Base-by-base conservation (phyloP, 148 eudicot species). In the Euryodendron excelsum region DNA sequence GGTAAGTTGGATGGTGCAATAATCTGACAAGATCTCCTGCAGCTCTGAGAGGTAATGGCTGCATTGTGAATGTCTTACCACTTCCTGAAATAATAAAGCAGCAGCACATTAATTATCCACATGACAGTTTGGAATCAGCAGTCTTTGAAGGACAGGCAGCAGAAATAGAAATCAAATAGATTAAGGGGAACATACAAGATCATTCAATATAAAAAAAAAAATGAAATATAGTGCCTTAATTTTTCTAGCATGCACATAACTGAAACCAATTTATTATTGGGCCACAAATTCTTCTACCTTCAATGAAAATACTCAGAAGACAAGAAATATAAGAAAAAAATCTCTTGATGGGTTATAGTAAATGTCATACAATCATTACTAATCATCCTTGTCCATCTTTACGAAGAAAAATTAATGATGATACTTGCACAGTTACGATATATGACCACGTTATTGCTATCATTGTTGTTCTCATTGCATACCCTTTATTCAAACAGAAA, bases 21-120 rank as follows among this genome's bases (percentile, higher is more conserved):
- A 90, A 78, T 86, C 91, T 90, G 69, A 93, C 87, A 79, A 96
- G 98, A 80, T 93, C 97, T 80, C 88, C 93, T 34, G 93, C 89
- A 81, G 99, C 99, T 93, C 98, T 89, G 61, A 96, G 87, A 76
- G 99, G 99, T 72, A 96, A 88, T 37, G 99, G 99, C 77, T 93
- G 94, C 99, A 96, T 96, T 50, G 99, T 96, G 79, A 89, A 96
- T 63, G 99, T 96, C 88, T 96, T 96, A 66, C 99, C 99, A 90
- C 99, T 96, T 65, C 99, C 99, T 96, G 94, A 74, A 84, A 79
- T 78, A 14, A 80, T 60, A 70, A 59, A 72, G 66, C 53, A 80
- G 75, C 60, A 75, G 20, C 41, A 63, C 56, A 28, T 74, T 39
- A 58, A 30, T 44, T 34, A 52, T 75, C 79, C 47, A 53, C 56